Conservation (phyloP, 352 stramenopile genomes). For the Phytopythium aichiense region DNA sequence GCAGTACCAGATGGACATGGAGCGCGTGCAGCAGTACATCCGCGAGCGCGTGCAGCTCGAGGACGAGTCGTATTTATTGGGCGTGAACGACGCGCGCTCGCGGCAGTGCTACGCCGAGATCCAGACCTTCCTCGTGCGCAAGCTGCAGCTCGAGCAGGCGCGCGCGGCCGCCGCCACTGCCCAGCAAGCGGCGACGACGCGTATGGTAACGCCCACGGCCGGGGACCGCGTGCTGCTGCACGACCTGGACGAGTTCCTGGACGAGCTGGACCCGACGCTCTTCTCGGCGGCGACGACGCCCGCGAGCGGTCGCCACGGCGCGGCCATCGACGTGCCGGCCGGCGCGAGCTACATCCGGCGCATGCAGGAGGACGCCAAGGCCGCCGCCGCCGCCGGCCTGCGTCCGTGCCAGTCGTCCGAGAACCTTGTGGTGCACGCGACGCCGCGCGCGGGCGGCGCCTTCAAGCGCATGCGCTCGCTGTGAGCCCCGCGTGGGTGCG, state of each 20-base stretch:
- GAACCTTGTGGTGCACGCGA: neutral
- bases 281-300: slow-evolving; percentile 16
- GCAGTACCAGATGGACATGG: slow-evolving; percentile 47
- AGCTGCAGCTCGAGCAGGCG: slow-evolving; percentile 28
- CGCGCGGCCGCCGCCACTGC: neutral
- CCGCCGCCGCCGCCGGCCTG: neutral
- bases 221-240: slow-evolving; percentile 29
- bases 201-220: neutral
- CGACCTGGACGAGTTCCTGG: slow-evolving; percentile 44
- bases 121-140: slow-evolving; percentile 47
- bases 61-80: slow-evolving; percentile 23
- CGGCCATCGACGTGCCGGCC: slow-evolving; percentile 18
- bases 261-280: slow-evolving; percentile 50
- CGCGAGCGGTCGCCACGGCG: slow-evolving; percentile 1
- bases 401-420: neutral
- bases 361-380: slow-evolving; percentile 35
- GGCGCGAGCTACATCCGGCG: slow-evolving; percentile 34
- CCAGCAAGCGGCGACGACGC: neutral
- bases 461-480: slow-evolving; percentile 8
- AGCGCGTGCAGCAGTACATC: slow-evolving; percentile 50
- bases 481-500: neutral
- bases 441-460: neutral
- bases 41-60: slow-evolving; percentile 36
- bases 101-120: slow-evolving; percentile 55
- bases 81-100: slow-evolving; percentile 47